phyloP scores from a whole-genome alignment of 768 basidiomycete species.

The Cyathus striatus region DNA sequence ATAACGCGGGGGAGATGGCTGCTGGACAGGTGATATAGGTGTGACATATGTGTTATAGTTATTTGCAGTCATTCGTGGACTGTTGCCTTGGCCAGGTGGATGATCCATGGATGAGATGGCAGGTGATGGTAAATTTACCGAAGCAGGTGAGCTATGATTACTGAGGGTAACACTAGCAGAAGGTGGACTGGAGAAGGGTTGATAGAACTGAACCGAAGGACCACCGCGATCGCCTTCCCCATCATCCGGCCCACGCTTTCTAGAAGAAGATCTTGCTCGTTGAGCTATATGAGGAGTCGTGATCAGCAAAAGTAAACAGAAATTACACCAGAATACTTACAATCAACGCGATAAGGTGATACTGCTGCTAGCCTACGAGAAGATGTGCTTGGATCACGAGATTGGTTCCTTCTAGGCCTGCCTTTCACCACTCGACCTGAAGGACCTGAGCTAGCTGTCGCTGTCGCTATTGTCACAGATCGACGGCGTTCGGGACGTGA shows the following conservation, averaged over 20 bases:
- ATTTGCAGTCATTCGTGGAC: constrained; percentile 45
- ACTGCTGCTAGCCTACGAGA: constrained; percentile 52
- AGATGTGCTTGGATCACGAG: constrained; percentile 48
- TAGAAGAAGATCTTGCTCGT: constrained; percentile 71
- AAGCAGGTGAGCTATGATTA: constrained; percentile 73
- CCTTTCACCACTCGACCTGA: constrained; percentile 43
- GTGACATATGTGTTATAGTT: constrained; percentile 38
- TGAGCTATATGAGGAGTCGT: constrained; percentile 37
- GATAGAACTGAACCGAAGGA: constrained; percentile 36
- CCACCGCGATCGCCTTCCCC: constrained; percentile 42
- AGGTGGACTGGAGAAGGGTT: constrained; percentile 52
- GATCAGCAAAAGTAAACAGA: constrained; percentile 8
- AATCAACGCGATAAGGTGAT: constrained; percentile 62
- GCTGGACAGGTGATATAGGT: constrained; percentile 48
- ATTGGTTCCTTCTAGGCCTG: constrained; percentile 50
- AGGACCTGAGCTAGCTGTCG: constrained; percentile 26
- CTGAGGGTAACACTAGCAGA: constrained; percentile 40
- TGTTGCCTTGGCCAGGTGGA: constrained; percentile 47
- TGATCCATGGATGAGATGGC: constrained; percentile 47
- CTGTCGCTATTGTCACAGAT: constrained; percentile 48
- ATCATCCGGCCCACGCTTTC: constrained; percentile 69
- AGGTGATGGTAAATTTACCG: constrained; percentile 68
- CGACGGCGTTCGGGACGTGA: constrained; percentile 46
- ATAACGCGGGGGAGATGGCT: constrained; percentile 48
- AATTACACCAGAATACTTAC: constrained; percentile 31